Percentiles rank a stretch among this genome's conserved stretches.
phyloP scores from a whole-genome alignment of 1,284 basidiomycete genomes.

The Leccinum angustisporum region DNA sequence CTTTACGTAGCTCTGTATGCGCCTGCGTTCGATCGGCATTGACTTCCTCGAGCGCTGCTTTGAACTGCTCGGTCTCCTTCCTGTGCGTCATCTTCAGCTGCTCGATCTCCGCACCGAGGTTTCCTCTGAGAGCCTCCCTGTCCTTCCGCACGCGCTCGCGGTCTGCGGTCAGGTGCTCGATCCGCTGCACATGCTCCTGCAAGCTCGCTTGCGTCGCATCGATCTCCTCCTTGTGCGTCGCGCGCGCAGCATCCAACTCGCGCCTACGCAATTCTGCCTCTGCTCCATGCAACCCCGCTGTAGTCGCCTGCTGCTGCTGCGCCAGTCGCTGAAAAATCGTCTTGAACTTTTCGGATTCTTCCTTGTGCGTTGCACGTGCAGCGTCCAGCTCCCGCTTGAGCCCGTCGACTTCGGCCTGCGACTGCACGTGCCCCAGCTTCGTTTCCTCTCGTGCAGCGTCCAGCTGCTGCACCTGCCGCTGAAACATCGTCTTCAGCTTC shows the following conservation, averaged over 20 bases:
- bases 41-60: constrained; percentile 23
- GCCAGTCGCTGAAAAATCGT: constrained; percentile 8
- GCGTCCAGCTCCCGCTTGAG: constrained; percentile 14
- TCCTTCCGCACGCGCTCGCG: constrained; percentile 31
- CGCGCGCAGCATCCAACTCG: constrained; percentile 13
- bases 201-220: constrained; percentile 14
- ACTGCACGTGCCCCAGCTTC: constrained; percentile 6
- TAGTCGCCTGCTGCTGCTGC: no score
- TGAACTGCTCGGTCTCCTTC: constrained; percentile 25
- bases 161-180: constrained; percentile 25
- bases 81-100: constrained; percentile 17
- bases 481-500: constrained; percentile 21
- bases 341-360: constrained; percentile 25
- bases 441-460: constrained; percentile 8
- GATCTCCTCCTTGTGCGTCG: constrained; percentile 16
- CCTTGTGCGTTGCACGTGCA: constrained; percentile 7
- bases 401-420: constrained; percentile 11
- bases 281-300: no score
- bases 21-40: constrained; percentile 24
- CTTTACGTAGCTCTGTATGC: constrained; percentile 24
- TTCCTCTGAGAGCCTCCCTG: constrained; percentile 17
- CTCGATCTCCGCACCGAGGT: constrained; percentile 26
- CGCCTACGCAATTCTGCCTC: background rate
- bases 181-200: constrained; percentile 23
- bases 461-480: constrained; percentile 18